phyloP scores from a whole-genome alignment of 1,284 basidiomycete species.

The Ganoderma meredithae region DNA sequence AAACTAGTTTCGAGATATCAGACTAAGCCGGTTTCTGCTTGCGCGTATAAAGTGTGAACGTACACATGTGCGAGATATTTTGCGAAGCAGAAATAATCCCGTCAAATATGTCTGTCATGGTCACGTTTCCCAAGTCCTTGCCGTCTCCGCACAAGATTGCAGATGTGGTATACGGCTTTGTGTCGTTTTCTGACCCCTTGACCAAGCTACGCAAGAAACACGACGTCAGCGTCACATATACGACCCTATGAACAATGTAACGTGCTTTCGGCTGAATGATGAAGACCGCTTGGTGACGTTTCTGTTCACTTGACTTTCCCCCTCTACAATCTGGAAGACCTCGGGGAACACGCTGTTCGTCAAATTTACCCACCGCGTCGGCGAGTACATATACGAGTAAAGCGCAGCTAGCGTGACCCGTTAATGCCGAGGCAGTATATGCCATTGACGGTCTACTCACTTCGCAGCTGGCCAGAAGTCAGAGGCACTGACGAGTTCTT shows the following conservation, averaged over 20 bases:
- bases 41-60: neutral
- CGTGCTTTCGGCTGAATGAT: neutral
- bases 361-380: neutral
- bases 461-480: conserved; percentile 13
- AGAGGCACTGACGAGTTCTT: conserved; percentile 14
- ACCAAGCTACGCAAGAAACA: neutral
- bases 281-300: conserved; percentile 21
- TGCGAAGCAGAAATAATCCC: conserved; percentile 23
- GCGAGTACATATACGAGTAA: conserved; percentile 8
- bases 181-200: neutral
- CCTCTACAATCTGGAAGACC: conserved; percentile 25
- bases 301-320: conserved; percentile 18
- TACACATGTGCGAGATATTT: conserved; percentile 31
- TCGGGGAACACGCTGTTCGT: conserved; percentile 14
- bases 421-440: neutral
- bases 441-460: neutral
- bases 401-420: neutral
- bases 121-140: conserved; percentile 21
- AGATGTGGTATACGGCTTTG: neutral
- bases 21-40: neutral
- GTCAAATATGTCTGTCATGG: conserved; percentile 29
- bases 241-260: neutral
- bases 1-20: conserved; percentile 9
- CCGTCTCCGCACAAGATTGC: conserved; percentile 34
- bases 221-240: neutral